Evolutionary conservation across 2,329 filamentous ascomycete species (phyloP), one percentile per base, ranked within the genome.

Genomic region (Penicillium nordicum): DNA sequence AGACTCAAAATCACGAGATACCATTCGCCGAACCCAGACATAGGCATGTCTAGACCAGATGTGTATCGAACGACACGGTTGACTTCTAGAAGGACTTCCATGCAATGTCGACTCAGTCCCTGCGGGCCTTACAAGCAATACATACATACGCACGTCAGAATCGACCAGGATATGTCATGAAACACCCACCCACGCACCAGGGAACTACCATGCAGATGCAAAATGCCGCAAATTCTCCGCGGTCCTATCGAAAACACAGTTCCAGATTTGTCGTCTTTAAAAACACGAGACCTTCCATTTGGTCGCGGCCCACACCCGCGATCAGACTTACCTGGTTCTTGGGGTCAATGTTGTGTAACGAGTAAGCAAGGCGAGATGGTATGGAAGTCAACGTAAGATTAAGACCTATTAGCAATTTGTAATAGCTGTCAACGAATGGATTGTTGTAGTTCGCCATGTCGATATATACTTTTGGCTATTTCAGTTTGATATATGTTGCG

Each of bases 91-190:
- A 53, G 9, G 14, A 3, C 14, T 47, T 18, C 29, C 18, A 32
- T 40, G 44, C 44, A 53, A 32, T 29, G 3, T 49, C 18, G 27
- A 21, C 10, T 18, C 21, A 18, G 23, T 7, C 27, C 27, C 18
- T 29, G 10, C 34, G 21, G 23, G 12, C 37, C 16, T 51, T 32
- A 41, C 37, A 9, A 25, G 29, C n/a, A 25, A 53, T 9, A 44
- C 41, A 41, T 41, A 41, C 21, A 41, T 12, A 49, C n/a, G 29
- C 38, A 50, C 30, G 5, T 29, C 30, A 38, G 7, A 51, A 38
- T 23, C 23, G 21, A 45, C 47, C 40, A 21, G 47, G 53, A 36
- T 55, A 53, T 44, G 36, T 51, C 14, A 38, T 51, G 53, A 55
- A 55, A 51, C 53, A 43, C 32, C 5, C 25, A 6, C 21, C n/a